Conservation (phyloP, 2,329 filamentous ascomycete species). For the Phaeomoniella chlamydospora region DNA sequence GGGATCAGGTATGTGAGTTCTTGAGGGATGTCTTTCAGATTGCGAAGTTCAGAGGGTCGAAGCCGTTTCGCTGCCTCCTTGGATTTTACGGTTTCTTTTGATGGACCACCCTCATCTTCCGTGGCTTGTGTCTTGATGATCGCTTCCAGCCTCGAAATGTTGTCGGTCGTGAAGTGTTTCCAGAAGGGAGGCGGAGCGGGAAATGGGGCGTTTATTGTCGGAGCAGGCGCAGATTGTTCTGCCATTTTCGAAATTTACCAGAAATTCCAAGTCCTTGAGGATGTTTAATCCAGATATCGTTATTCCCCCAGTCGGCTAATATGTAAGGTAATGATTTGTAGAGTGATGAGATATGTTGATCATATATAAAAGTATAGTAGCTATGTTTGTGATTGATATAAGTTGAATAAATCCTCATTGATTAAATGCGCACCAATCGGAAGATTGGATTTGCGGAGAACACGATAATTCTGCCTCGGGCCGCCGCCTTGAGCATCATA, state of each 20-base stretch:
- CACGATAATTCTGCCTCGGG: too few relatives aligned
- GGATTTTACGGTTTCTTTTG: conserved; percentile 1
- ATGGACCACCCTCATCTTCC: conserved; percentile 12
- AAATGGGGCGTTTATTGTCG: conserved; percentile 51
- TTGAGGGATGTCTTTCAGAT: conserved; percentile 40
- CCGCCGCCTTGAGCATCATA: too few relatives aligned
- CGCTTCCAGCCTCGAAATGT: conserved; percentile 45
- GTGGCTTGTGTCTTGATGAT: conserved; percentile 27
- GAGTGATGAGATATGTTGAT: not conserved
- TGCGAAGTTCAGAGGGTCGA: conserved; percentile 18
- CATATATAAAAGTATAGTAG: not conserved
- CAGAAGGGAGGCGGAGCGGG: conserved; percentile 84
- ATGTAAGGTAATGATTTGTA: not conserved
- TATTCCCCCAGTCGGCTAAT: not conserved
- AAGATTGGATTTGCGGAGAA: too few relatives aligned
- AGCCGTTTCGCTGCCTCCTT: conserved; percentile 17
- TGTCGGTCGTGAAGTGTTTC: conserved; percentile 69
- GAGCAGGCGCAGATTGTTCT: conserved; percentile 32
- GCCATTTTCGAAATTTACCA: conserved; percentile 34
- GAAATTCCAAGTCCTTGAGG: not conserved
- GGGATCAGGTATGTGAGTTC: conserved; percentile 70
- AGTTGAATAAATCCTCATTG: too few relatives aligned
- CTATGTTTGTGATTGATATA: too few relatives aligned
- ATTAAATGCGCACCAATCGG: too few relatives aligned
- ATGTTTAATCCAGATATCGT: not conserved